Evolutionary conservation across 805 yeast genomes (phyloP).

Genomic region (Saccharomycopsis sp.): DNA sequence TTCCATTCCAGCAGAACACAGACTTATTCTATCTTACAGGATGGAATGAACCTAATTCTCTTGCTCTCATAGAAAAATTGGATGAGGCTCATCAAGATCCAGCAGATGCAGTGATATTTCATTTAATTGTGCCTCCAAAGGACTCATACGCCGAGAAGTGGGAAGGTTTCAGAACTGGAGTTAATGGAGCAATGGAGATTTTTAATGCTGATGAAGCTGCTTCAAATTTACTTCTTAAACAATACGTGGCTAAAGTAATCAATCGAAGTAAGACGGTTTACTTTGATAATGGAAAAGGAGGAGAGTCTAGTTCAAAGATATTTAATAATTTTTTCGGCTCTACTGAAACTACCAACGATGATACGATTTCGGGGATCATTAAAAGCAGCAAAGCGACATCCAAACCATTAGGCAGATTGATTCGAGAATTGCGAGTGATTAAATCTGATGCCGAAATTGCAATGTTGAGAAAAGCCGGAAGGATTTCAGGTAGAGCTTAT

Average conservation of each 20-base stretch:
- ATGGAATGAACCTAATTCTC: constrained; percentile 84
- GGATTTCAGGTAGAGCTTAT: constrained; percentile 75
- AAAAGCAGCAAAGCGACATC: constrained; percentile 27
- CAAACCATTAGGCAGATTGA: constrained; percentile 35
- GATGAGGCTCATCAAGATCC: constrained; percentile 38
- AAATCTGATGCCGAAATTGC: constrained; percentile 73
- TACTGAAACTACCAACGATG: constrained; percentile 24
- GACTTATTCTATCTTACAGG: constrained; percentile 85
- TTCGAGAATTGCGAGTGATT: constrained; percentile 50
- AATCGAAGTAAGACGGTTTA: constrained; percentile 44
- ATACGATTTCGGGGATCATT: constrained; percentile 27
- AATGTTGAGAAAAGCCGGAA: constrained; percentile 77
- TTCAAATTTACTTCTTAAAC: constrained; percentile 38
- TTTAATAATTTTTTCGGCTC: constrained; percentile 15
- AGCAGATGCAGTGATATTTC: constrained; percentile 39
- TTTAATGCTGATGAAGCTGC: constrained; percentile 82
- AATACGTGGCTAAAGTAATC: constrained; percentile 42
- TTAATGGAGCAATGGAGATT: constrained; percentile 68
- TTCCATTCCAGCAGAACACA: constrained; percentile 88
- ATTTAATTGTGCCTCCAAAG: constrained; percentile 81
- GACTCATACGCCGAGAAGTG: constrained; percentile 76
- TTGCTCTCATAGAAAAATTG: constrained; percentile 59
- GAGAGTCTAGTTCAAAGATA: background rate
- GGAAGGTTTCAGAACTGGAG: constrained; percentile 93
- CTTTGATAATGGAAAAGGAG: constrained; percentile 35